Percentiles rank a stretch among this genome's conserved stretches.
phyloP scores from a whole-genome alignment of 805 yeast species.

The Schizosaccharomyces cryophilus region DNA sequence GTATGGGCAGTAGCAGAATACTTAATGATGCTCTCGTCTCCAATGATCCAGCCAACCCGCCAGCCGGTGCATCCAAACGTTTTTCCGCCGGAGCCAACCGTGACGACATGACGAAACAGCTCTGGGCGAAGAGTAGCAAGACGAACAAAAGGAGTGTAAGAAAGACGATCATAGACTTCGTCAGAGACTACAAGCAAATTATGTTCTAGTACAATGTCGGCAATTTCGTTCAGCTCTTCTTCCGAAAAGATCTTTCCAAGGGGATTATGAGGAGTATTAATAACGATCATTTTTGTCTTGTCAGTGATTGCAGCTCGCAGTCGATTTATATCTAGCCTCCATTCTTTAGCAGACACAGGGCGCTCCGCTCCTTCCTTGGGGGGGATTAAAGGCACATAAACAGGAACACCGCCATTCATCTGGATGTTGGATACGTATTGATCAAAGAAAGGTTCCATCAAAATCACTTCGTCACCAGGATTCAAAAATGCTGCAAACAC shows the following conservation, averaged over 20 bases:
- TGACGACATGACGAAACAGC: conserved; percentile 48
- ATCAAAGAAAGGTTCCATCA: conserved; percentile 90
- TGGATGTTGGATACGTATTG: conserved; percentile 88
- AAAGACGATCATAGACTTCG: conserved; percentile 85
- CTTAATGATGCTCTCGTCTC: conserved; percentile 55
- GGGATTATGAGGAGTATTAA: conserved; percentile 93
- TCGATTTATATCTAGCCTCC: conserved; percentile 64
- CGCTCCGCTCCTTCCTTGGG: conserved; percentile 43
- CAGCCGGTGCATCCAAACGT: conserved; percentile 98
- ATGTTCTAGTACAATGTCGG: conserved; percentile 61
- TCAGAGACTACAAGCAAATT: conserved; percentile 68
- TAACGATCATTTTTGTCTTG: conserved; percentile 62
- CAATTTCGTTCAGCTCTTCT: conserved; percentile 51
- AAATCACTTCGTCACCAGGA: conserved; percentile 84
- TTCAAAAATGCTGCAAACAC: conserved; percentile 64
- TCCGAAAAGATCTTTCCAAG: conserved; percentile 66
- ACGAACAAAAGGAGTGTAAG: conserved; percentile 50
- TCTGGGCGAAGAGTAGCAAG: conserved; percentile 68
- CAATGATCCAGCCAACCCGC: conserved; percentile 93
- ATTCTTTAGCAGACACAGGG: conserved; percentile 57
- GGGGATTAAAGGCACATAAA: conserved; percentile 64
- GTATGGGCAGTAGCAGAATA: conserved; percentile 79
- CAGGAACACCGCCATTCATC: conserved; percentile 78
- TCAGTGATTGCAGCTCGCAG: conserved; percentile 44
- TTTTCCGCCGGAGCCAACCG: conserved; percentile 95